Evolutionary conservation across 2,329 filamentous ascomycete species (phyloP).

Genomic region (Pezicula carpinea): DNA sequence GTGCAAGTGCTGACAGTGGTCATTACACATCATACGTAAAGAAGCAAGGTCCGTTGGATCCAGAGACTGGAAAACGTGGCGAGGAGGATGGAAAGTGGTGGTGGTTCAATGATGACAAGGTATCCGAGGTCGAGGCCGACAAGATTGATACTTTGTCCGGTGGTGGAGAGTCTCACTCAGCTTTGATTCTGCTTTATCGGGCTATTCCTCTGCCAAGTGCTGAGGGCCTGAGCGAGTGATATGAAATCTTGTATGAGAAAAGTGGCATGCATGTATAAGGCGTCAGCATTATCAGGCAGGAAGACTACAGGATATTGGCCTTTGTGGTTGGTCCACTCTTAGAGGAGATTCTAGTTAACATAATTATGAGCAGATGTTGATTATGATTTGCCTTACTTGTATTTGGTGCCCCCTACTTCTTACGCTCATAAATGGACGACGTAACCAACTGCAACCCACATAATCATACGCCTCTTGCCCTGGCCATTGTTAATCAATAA

Average conservation of each 20-base stretch:
- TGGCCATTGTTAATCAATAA: neutral
- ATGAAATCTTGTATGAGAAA: slow-evolving; percentile 2
- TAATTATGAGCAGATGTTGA: neutral
- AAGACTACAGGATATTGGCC: too few relatives aligned
- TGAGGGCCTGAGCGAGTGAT: slow-evolving; percentile 34
- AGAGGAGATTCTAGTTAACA: too few relatives aligned
- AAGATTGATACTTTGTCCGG: slow-evolving; percentile 88
- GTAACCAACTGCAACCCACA: too few relatives aligned
- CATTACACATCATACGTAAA: slow-evolving; percentile 99
- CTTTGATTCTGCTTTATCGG: slow-evolving; percentile 74
- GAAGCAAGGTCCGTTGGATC: slow-evolving; percentile 71
- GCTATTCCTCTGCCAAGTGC: slow-evolving; percentile 64
- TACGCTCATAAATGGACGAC: too few relatives aligned
- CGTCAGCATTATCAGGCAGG: slow-evolving; percentile 4
- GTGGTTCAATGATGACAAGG: slow-evolving; percentile 99
- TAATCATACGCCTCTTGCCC: too few relatives aligned
- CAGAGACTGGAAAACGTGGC: slow-evolving; percentile 69
- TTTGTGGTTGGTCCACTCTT: neutral
- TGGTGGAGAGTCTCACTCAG: slow-evolving; percentile 82
- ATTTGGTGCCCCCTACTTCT: too few relatives aligned
- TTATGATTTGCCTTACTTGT: neutral
- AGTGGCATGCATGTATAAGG: slow-evolving; percentile 9
- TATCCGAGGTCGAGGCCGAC: slow-evolving; percentile 83
- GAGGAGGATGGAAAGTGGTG: slow-evolving; percentile 95
- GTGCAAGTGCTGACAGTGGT: slow-evolving; percentile 91